Evolutionary conservation across 306 rosid genomes (phyloP).

Genomic region (Albizia julibrissin): DNA sequence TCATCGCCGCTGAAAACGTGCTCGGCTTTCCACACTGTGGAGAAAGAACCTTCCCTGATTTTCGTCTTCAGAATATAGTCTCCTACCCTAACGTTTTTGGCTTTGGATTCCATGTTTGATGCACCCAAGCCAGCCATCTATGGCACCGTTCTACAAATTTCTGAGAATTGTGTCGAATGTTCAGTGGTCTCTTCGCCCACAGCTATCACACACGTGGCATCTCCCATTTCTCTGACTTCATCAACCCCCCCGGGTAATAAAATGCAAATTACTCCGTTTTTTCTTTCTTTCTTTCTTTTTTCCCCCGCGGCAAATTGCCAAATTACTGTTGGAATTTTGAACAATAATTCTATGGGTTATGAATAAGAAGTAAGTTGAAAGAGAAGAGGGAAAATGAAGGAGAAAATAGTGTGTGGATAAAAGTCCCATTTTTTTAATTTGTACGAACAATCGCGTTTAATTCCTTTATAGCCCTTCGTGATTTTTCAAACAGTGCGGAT

Average conservation of each 20-base stretch:
- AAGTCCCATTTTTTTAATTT: too few relatives aligned
- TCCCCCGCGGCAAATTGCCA: too few relatives aligned
- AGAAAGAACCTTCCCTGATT: slow-evolving; percentile 52
- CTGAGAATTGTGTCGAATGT: slow-evolving; percentile 4
- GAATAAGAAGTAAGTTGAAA: too few relatives aligned
- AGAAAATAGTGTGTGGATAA: too few relatives aligned
- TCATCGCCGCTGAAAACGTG: slow-evolving; percentile 34
- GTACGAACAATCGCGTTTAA: too few relatives aligned
- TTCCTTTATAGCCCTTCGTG: too few relatives aligned
- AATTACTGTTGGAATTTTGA: too few relatives aligned
- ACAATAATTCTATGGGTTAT: too few relatives aligned
- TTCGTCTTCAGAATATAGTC: slow-evolving; percentile 42
- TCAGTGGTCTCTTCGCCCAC: neutral
- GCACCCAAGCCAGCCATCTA: neutral
- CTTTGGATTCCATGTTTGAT: slow-evolving; percentile 29
- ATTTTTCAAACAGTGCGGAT: too few relatives aligned
- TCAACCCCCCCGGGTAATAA: neutral
- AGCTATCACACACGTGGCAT: slow-evolving; percentile 13
- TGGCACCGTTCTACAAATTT: neutral
- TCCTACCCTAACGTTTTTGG: neutral
- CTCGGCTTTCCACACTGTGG: slow-evolving; percentile 54
- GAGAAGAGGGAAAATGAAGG: too few relatives aligned
- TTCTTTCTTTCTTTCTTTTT: too few relatives aligned
- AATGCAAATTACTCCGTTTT: too few relatives aligned
- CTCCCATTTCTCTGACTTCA: neutral